phyloP scores from a whole-genome alignment of 2,329 filamentous ascomycete species.

The Xylaria polymorpha region DNA sequence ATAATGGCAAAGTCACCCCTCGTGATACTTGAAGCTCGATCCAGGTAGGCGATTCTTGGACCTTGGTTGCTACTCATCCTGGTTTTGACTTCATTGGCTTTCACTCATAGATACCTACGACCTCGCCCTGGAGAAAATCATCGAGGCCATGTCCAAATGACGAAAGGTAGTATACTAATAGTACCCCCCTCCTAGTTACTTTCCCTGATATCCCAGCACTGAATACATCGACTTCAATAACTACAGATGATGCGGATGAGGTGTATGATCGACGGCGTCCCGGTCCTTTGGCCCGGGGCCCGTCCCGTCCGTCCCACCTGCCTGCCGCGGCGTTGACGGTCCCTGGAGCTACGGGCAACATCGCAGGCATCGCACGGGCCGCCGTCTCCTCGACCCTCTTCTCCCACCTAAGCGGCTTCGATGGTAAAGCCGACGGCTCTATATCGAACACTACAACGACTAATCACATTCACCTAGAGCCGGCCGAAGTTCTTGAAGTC shows the following conservation, averaged over 20 bases:
- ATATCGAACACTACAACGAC: no score
- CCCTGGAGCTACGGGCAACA: background rate
- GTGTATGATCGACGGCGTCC: background rate
- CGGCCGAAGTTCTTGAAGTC: no score
- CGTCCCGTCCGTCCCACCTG: background rate
- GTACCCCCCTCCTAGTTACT: background rate
- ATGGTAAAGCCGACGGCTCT: no score
- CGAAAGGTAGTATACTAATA: background rate
- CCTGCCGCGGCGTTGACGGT: background rate
- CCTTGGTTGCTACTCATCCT: no score
- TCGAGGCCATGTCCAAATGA: background rate
- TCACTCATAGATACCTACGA: background rate
- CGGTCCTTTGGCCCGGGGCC: background rate
- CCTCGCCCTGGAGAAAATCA: background rate
- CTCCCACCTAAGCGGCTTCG: no score
- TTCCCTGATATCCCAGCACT: background rate
- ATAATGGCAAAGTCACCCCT: background rate
- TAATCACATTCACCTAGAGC: no score
- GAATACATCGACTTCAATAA: background rate
- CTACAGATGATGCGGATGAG: constrained; percentile 12
- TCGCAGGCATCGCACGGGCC: background rate
- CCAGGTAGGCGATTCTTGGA: background rate
- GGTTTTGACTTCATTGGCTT: background rate
- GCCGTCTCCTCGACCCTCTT: background rate
- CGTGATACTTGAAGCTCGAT: background rate